These are phyloP conservation scores for Cafeteria roenbergensis DNA, from an alignment of 108 stramenopile species.

Conservation along the genomic window DNA sequence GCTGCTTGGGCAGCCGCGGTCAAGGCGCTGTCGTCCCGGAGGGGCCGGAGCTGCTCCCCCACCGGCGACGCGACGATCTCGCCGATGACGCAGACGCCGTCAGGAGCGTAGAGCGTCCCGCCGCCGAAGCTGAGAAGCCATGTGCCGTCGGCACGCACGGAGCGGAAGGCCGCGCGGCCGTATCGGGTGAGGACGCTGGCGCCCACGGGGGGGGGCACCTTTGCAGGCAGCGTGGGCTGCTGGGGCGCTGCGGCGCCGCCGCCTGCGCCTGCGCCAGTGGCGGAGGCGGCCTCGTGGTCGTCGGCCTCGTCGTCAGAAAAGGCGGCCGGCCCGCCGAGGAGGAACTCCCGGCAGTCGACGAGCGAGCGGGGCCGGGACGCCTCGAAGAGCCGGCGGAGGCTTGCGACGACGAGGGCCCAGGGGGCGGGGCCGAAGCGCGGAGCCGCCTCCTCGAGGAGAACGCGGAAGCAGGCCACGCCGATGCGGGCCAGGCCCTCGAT, in stretches of 20 bases:
- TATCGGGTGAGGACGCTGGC: no score
- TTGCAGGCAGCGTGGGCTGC: no score
- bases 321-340: neutral
- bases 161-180: no score
- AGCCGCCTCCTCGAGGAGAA: constrained; percentile 9
- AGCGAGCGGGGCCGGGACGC: constrained; percentile 5
- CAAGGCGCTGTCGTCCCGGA: neutral
- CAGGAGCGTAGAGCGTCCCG: no score
- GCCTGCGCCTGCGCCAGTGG: neutral
- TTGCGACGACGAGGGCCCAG: constrained; percentile 1
- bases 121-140: no score
- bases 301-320: neutral
- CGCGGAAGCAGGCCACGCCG: constrained; percentile 14
- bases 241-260: no score
- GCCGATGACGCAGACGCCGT: no score
- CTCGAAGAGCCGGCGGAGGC: neutral
- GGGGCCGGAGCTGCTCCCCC: no score
- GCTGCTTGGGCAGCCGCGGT: neutral
- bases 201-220: no score
- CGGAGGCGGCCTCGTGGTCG: neutral
- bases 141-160: no score
- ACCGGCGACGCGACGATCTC: no score
- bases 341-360: neutral
- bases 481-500: constrained; percentile 15
- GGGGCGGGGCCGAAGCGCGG: neutral